These are phyloP conservation scores for Fragilariopsis cylindrus DNA, from an alignment of 108 stramenopile species.

Conservation along the genomic window DNA sequence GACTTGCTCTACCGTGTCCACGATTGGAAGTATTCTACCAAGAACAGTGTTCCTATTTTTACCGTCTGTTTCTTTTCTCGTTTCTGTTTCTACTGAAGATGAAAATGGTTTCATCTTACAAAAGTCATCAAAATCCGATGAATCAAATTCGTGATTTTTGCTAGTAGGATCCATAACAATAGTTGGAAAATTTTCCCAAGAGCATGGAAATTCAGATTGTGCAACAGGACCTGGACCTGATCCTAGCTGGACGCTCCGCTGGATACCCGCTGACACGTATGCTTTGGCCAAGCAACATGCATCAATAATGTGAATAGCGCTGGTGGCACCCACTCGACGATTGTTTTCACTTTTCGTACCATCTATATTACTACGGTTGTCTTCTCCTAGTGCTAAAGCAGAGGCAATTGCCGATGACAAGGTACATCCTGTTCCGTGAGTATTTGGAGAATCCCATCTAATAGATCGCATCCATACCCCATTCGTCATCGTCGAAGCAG, in stretches of 20 bases:
- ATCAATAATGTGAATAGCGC: constrained; percentile 67
- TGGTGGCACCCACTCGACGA: constrained; percentile 37
- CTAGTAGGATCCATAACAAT: constrained; percentile 45
- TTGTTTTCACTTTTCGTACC: neutral
- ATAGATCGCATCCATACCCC: constrained; percentile 78
- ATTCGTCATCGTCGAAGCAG: constrained; percentile 17
- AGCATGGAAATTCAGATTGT: constrained; percentile 75
- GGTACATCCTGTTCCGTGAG: constrained; percentile 92
- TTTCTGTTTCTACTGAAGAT: neutral
- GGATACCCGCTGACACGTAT: constrained; percentile 83
- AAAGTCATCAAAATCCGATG: constrained; percentile 28
- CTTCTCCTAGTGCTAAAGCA: constrained; percentile 76
- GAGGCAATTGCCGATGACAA: constrained; percentile 87
- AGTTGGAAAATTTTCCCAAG: constrained; percentile 60
- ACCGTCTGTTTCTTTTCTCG: constrained; percentile 10
- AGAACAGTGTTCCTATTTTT: constrained; percentile 34
- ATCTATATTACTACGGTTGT: constrained; percentile 40
- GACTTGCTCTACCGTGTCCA: constrained; percentile 74
- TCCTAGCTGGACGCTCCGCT: constrained; percentile 65
- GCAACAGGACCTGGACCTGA: constrained; percentile 83
- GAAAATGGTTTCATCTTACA: constrained; percentile 39
- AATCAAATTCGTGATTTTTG: neutral
- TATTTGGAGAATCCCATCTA: constrained; percentile 66
- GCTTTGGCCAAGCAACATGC: constrained; percentile 85
- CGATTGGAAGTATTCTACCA: constrained; percentile 81